Percentiles rank a stretch among this genome's conserved stretches.
Conservation (phyloP, 2,329 filamentous ascomycete species). For the Fusarium mexicanum region DNA sequence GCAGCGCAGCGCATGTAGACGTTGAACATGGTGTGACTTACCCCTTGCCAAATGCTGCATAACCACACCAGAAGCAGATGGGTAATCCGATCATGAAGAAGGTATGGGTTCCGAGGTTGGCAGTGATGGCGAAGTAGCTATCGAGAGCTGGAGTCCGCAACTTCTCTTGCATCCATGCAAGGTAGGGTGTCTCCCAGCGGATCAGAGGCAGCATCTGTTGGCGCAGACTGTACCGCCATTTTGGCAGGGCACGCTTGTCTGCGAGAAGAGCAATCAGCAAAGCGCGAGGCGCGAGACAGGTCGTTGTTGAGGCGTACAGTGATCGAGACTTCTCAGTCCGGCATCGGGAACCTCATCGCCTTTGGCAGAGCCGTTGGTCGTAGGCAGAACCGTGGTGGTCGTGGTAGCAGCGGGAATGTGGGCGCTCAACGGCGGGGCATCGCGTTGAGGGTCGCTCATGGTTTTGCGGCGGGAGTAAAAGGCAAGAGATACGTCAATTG, state of each 20-base stretch:
- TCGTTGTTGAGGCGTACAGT: constrained; percentile 62
- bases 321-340: constrained; percentile 81
- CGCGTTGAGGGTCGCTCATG: constrained; percentile 48
- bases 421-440: constrained; percentile 44
- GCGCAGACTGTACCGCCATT: constrained; percentile 88
- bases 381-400: constrained; percentile 16
- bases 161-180: constrained; percentile 84
- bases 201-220: constrained; percentile 85
- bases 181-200: constrained; percentile 93
- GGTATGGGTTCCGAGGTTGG: constrained; percentile 96
- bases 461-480: constrained; percentile 15
- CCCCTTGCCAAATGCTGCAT: constrained; percentile 86
- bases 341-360: constrained; percentile 65
- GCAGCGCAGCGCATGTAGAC: constrained; percentile 7
- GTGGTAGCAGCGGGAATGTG: constrained; percentile 20
- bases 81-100: constrained; percentile 98
- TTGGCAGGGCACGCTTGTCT: constrained; percentile 86
- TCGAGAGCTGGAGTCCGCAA: constrained; percentile 87
- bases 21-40: constrained; percentile 57
- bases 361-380: constrained; percentile 25
- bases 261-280: constrained; percentile 17
- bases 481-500: constrained; percentile 35
- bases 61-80: constrained; percentile 96
- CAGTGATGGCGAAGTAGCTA: constrained; percentile 95
- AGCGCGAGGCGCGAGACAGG: background rate